Evolutionary conservation across 2,329 filamentous ascomycete genomes (phyloP).

Genomic region (Trichoderma aggressivum): DNA sequence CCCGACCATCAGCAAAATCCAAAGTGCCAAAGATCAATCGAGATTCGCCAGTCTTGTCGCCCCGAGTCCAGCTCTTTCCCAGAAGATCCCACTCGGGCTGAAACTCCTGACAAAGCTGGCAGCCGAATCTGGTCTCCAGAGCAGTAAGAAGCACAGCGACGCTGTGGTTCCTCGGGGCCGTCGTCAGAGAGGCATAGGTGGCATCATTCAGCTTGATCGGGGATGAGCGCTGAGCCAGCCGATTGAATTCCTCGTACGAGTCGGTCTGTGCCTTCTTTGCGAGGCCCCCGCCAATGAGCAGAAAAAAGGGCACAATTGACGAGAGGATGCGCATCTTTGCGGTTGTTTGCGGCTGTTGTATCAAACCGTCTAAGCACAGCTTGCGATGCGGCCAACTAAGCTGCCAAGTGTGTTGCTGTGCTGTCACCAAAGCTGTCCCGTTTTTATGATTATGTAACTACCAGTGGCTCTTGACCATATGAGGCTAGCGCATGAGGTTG

Average conservation of each 20-base stretch:
- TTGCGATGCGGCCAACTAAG: conserved; percentile 9
- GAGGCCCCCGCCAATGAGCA: conserved; percentile 58
- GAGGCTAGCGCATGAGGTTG: background rate
- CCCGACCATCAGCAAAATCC: conserved; percentile 82
- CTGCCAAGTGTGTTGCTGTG: conserved; percentile 12
- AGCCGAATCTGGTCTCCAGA: conserved; percentile 77
- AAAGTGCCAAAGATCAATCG: conserved; percentile 77
- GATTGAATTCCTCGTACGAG: conserved; percentile 68
- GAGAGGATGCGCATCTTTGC: conserved; percentile 66
- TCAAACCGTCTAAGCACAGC: conserved; percentile 1
- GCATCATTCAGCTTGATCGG: conserved; percentile 77
- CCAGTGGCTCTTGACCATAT: background rate
- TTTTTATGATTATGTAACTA: background rate
- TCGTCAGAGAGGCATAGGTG: conserved; percentile 71
- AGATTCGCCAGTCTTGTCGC: conserved; percentile 70
- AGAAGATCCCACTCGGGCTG: conserved; percentile 92
- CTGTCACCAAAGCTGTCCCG: conserved; percentile 6
- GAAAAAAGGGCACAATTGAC: conserved; percentile 59
- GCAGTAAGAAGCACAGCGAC: conserved; percentile 83
- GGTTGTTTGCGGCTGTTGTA: conserved; percentile 16
- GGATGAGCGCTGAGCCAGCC: conserved; percentile 60
- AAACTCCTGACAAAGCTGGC: conserved; percentile 82
- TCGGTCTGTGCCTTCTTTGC: conserved; percentile 61
- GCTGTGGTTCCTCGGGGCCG: conserved; percentile 77
- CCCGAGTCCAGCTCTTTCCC: conserved; percentile 80